Evolutionary conservation across 2,329 filamentous ascomycete species (phyloP), one percentile per base, ranked within the genome.

Genomic region (Pyrenophora tritici-repentis): DNA sequence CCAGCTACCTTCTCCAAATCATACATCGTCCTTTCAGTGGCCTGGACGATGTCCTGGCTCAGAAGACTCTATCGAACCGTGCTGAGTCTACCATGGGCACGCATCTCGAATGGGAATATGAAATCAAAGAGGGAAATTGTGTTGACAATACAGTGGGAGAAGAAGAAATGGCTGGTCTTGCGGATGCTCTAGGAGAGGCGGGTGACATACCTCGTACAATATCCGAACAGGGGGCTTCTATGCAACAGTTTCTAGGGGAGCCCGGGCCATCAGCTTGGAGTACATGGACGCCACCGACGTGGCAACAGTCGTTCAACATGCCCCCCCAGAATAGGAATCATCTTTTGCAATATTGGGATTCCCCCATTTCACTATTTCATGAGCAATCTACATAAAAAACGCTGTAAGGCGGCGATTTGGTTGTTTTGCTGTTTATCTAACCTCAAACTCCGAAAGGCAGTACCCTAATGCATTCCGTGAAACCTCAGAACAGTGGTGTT

Each of bases 21-120:
- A 45, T 61, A 6, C 59, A 56, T 17, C 42, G 47, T 10, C 59
- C 58, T 1, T 60, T 63, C 20, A 42, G 44, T 31, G 42, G 46
- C 13, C 22, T 53, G 18, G 17, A 22, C 14, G 32, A 43, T 14
- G 39, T 55, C 17, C 13, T 26, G 14, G n/a, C 32, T 14, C 36
- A 41, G 5, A 38, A 29, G 6, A 53, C 48, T 4, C 18, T 49
- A n/a, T 53, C 43, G 9, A 55, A 55, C 32, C 39, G 37, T 10
- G 43, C 42, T 0, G 52, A 55, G 33, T 47, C 43, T 29, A 29
- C 26, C 3, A 42, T 44, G 47, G 47, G 47, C 7, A 47, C 47
- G n/a, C 51, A 54, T n/a, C 39, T 50, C 17, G 51, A 54, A 33
- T 54, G 47, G 47, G 38, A 43, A 17, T 54, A 42, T 29, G 47